A percentile compares a stretch with the other conserved stretches of the same genome.
Evolutionary conservation across 129 eudicot genomes (phyloP).

Genomic region (Lactuca saligna): DNA sequence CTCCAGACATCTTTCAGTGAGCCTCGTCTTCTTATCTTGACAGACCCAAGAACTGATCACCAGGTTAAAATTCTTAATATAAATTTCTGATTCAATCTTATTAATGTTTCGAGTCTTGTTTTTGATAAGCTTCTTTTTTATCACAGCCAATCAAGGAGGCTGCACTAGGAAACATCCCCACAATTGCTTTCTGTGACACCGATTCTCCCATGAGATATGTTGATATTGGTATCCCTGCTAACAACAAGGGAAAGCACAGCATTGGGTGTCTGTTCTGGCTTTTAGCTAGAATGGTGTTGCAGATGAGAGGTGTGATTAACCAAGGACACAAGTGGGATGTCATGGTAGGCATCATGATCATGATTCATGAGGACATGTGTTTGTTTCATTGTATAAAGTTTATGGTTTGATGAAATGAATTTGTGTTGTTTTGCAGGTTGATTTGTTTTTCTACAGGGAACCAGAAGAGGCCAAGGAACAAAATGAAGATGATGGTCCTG

Average conservation of each 20-base stretch:
- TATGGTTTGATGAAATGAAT: not conserved
- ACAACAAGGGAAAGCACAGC: slow-evolving; percentile 94
- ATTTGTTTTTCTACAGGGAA: slow-evolving; percentile 81
- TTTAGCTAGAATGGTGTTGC: slow-evolving; percentile 87
- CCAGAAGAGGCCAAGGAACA: slow-evolving; percentile 80
- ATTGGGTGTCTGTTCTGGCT: slow-evolving; percentile 91
- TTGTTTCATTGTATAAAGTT: no score
- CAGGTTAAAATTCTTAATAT: slow-evolving; percentile 38
- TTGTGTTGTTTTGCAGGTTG: slow-evolving; percentile 56
- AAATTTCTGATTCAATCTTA: no score
- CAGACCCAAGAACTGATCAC: slow-evolving; percentile 86
- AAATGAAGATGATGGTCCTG: slow-evolving; percentile 56
- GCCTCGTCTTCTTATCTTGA: slow-evolving; percentile 77
- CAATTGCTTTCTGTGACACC: slow-evolving; percentile 91
- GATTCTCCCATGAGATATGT: slow-evolving; percentile 89
- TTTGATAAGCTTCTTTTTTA: not conserved
- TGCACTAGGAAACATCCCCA: slow-evolving; percentile 81
- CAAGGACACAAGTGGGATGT: slow-evolving; percentile 88
- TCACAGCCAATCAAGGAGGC: slow-evolving; percentile 88
- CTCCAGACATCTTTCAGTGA: slow-evolving; percentile 87
- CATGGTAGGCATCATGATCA: slow-evolving; percentile 44
- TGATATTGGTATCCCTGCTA: slow-evolving; percentile 91
- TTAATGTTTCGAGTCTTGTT: no score
- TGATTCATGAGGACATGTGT: not conserved
- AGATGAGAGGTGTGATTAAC: slow-evolving; percentile 68